Evolutionary conservation across 768 basidiomycete species (phyloP).

Genomic region (Phaffia australis): DNA sequence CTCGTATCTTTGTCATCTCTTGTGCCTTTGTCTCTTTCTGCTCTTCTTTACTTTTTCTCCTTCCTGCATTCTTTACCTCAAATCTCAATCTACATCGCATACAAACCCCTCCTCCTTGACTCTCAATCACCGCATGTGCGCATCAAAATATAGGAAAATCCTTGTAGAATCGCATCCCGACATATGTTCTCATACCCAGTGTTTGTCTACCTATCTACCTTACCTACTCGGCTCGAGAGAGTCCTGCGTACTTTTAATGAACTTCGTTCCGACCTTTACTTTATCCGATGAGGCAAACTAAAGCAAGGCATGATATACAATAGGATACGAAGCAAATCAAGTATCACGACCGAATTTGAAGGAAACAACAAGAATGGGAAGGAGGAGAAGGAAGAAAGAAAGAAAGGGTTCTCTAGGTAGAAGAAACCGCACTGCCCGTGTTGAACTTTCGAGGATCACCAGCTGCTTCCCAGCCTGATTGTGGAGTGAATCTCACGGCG

Average conservation of each 20-base stretch:
- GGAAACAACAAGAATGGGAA: background rate
- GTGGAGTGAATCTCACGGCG: conserved; percentile 9
- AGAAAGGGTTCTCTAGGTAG: background rate
- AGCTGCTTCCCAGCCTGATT: conserved; percentile 21
- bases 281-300: too few relatives aligned
- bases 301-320: background rate
- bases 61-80: too few relatives aligned
- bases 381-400: background rate
- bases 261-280: background rate
- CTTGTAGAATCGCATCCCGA: too few relatives aligned
- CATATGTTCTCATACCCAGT: too few relatives aligned
- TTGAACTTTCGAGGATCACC: conserved; percentile 24
- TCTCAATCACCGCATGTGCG: too few relatives aligned
- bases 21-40: too few relatives aligned
- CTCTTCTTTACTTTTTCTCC: too few relatives aligned
- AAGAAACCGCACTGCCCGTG: conserved; percentile 12
- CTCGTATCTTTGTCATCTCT: too few relatives aligned
- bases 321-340: background rate
- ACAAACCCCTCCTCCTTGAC: too few relatives aligned
- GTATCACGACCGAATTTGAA: background rate
- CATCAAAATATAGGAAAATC: too few relatives aligned
- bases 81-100: too few relatives aligned
- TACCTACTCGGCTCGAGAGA: background rate
- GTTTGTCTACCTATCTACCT: too few relatives aligned
- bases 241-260: background rate